phyloP scores from a whole-genome alignment of 495 filamentous ascomycete species.

The Patellaria atrata region DNA sequence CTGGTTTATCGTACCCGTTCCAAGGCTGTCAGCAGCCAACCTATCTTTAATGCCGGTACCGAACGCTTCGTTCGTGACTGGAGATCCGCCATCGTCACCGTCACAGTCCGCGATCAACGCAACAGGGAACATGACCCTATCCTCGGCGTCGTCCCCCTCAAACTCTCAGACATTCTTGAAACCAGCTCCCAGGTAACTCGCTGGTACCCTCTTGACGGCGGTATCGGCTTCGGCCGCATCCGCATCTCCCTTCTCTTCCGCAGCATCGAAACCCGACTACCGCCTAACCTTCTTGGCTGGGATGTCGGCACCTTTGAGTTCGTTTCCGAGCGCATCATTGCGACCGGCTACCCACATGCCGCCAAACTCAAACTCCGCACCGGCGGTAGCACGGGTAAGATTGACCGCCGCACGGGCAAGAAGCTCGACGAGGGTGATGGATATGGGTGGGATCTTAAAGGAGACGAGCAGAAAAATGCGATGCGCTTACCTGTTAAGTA shows the following conservation, averaged over 20 bases:
- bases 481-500: slow-evolving; percentile 76
- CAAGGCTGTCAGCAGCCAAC: slow-evolving; percentile 83
- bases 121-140: slow-evolving; percentile 90
- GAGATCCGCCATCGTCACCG: slow-evolving; percentile 70
- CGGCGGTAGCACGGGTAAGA: slow-evolving; percentile 64
- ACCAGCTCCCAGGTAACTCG: slow-evolving; percentile 66
- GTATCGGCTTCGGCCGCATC: slow-evolving; percentile 72
- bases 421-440: slow-evolving; percentile 43
- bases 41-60: slow-evolving; percentile 92
- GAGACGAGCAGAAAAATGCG: slow-evolving; percentile 37
- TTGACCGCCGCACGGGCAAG: slow-evolving; percentile 43
- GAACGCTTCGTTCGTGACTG: slow-evolving; percentile 93
- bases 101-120: slow-evolving; percentile 74
- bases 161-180: slow-evolving; percentile 72
- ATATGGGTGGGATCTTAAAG: slow-evolving; percentile 53
- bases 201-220: slow-evolving; percentile 56
- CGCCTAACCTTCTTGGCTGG: slow-evolving; percentile 72
- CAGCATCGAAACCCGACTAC: slow-evolving; percentile 68
- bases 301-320: slow-evolving; percentile 93
- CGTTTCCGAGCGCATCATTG: slow-evolving; percentile 46
- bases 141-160: slow-evolving; percentile 77
- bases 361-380: slow-evolving; percentile 65
- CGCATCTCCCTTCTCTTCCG: slow-evolving; percentile 82
- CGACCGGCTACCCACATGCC: slow-evolving; percentile 40
- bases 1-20: slow-evolving; percentile 81